Percentiles rank a stretch among this genome's conserved stretches.
phyloP scores from a whole-genome alignment of 345 rosid species.

The Pelargonium nanum region DNA sequence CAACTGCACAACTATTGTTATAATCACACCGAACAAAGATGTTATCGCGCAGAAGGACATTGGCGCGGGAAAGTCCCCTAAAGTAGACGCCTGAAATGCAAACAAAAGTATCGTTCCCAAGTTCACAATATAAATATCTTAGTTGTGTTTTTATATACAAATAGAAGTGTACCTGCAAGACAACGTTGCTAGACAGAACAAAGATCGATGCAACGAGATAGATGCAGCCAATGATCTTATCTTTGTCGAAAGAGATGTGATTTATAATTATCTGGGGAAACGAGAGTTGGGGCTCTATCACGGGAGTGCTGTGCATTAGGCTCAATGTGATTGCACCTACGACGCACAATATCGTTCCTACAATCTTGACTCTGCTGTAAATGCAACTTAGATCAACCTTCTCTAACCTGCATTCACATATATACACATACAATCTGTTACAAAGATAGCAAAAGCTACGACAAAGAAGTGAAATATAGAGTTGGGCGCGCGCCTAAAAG shows the following conservation, averaged over 20 bases:
- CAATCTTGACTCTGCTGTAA: slow-evolving; percentile 75
- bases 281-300: slow-evolving; percentile 11
- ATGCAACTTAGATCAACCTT: slow-evolving; percentile 57
- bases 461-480: neutral
- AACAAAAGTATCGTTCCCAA: neutral
- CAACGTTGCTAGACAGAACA: slow-evolving; percentile 53
- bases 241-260: slow-evolving; percentile 28
- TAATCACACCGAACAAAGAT: slow-evolving; percentile 64
- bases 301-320: slow-evolving; percentile 56
- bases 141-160: neutral
- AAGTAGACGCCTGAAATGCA: slow-evolving; percentile 45
- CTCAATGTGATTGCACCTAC: slow-evolving; percentile 77
- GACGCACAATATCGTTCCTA: slow-evolving; percentile 70
- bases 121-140: neutral
- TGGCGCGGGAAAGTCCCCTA: slow-evolving; percentile 84
- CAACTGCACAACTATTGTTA: slow-evolving; percentile 40
- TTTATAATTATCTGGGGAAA: neutral
- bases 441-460: neutral
- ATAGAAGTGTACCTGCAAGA: slow-evolving; percentile 52
- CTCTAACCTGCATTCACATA: slow-evolving; percentile 53
- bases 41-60: slow-evolving; percentile 77
- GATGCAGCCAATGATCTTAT: slow-evolving; percentile 63
- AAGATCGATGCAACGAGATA: slow-evolving; percentile 77
- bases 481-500: slow-evolving; percentile 31
- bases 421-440: neutral